These are phyloP conservation scores for Pseudogymnoascus sp. DNA, from an alignment of 2,329 filamentous ascomycete genomes.

Conservation along the genomic window DNA sequence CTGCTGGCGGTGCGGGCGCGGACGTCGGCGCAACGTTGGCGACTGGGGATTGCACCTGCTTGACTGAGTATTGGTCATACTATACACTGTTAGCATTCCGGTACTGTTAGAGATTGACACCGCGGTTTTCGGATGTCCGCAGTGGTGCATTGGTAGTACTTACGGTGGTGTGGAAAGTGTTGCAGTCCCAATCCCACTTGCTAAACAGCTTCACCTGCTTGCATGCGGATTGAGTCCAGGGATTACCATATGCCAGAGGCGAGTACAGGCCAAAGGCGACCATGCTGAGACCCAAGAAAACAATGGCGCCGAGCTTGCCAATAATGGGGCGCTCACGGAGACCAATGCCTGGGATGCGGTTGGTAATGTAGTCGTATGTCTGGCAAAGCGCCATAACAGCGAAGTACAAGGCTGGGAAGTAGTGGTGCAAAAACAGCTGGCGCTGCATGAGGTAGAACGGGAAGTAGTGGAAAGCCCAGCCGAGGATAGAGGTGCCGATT, in stretches of 20 bases:
- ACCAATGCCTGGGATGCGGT: constrained; percentile 60
- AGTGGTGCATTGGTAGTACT: constrained; percentile 36
- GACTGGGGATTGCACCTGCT: constrained; percentile 8
- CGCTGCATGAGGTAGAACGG: constrained; percentile 98
- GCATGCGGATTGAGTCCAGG: constrained; percentile 87
- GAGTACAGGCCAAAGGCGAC: constrained; percentile 77
- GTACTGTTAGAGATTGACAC: neutral
- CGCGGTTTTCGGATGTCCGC: neutral
- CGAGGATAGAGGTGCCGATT: constrained; percentile 79
- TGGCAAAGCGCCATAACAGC: constrained; percentile 84
- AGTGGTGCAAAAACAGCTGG: constrained; percentile 96
- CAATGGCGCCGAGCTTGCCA: constrained; percentile 63
- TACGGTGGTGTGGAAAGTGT: constrained; percentile 80
- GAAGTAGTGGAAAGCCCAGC: constrained; percentile 98
- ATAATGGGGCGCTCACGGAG: constrained; percentile 62
- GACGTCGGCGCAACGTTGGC: constrained; percentile 17
- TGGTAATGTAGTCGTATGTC: constrained; percentile 75
- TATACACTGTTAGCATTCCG: neutral
- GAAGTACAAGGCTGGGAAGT: constrained; percentile 95
- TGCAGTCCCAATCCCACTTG: constrained; percentile 98
- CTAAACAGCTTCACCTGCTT: constrained; percentile 76
- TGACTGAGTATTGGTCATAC: neutral
- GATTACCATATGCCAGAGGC: constrained; percentile 84
- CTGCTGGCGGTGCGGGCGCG: constrained; percentile 19
- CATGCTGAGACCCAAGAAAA: constrained; percentile 66